A percentile compares a stretch with the other conserved stretches of the same genome.
These are phyloP conservation scores for Cyanodermella asteris DNA, from an alignment of 2,329 filamentous ascomycete genomes.

Conservation along the genomic window DNA sequence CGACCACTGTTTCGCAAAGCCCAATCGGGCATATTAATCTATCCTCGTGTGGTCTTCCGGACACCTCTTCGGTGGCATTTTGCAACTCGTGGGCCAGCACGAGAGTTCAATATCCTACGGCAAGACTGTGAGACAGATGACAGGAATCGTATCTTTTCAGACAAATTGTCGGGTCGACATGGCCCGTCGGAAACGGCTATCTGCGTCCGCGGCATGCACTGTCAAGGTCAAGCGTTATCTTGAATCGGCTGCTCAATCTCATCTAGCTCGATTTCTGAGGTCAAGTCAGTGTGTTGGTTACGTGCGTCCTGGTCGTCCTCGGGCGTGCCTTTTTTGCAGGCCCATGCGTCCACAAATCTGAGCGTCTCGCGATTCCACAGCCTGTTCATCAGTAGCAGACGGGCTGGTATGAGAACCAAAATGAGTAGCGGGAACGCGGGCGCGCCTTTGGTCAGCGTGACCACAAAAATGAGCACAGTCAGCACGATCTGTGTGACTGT, in stretches of 20 bases:
- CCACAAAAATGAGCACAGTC: conserved; percentile 37
- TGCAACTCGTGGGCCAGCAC: too few species aligned
- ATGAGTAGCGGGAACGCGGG: conserved; percentile 43
- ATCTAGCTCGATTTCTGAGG: not conserved
- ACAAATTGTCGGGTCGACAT: too few species aligned
- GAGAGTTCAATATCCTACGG: too few species aligned
- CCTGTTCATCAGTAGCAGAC: conserved; percentile 36
- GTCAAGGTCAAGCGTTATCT: too few species aligned
- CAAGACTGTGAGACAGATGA: too few species aligned
- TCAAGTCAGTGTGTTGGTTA: not conserved
- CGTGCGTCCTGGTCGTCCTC: conserved; percentile 20
- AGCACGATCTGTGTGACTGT: conserved; percentile 35
- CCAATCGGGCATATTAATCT: too few species aligned
- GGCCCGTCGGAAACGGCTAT: too few species aligned
- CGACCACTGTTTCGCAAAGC: too few species aligned
- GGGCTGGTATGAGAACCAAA: conserved; percentile 39
- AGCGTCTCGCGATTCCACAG: conserved; percentile 38
- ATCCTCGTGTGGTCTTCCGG: too few species aligned
- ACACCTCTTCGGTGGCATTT: too few species aligned
- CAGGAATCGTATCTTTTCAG: too few species aligned
- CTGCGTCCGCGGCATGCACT: too few species aligned
- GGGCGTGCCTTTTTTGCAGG: conserved; percentile 30
- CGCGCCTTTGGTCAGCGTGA: conserved; percentile 40
- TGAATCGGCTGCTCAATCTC: not conserved
- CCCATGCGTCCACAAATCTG: conserved; percentile 26